Base-by-base conservation (phyloP, 768 basidiomycete species). In the Phanerochaete sordida region DNA sequence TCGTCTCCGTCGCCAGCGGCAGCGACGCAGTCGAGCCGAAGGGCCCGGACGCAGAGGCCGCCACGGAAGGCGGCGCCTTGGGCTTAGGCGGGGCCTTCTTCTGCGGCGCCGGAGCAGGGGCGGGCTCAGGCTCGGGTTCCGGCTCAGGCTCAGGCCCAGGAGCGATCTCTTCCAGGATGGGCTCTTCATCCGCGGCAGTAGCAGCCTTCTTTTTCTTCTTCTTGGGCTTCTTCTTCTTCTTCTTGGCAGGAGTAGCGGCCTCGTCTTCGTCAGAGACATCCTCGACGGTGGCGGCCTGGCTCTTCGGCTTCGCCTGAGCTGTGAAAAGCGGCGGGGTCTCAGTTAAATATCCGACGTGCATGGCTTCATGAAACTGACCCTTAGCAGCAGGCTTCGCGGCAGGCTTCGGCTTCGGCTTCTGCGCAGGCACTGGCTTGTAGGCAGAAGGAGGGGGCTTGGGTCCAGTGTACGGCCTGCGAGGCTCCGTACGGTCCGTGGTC, bases 221-320 rank as follows among this genome's bases (percentile, higher is more conserved):
- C 76, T 88, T 90, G 23, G 81, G 74, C 65, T 88, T 90, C 73
- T 87, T 88, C 71, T 87, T 87, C 72, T 90, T 88, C 71, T 88
- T 90, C 77, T 90, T 90, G 48, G 75, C 68, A 1, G 77, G 73
- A 1, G 75, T 65, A 0, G 67, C 56, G 0, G 71, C 73, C 3
- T 79, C 81, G 33, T 84, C 87, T 67, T 88, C 88, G 51, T 90
- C 91, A 52, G 88, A 87, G 0, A 83, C 86, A 44, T 92, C 88
- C 66, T 90, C 90, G 9, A 88, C 78, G 0, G 86, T 88, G 15
- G 81, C 77, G 66, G 76, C 79, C 52, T 73, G 74, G 61, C 72
- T 77, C 64, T 70, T 74, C 50, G 51, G 68, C 30, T n/a, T 12
- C 8, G 46, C 21, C 9, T n/a, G n/a, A n/a, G n/a, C n/a, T n/a